Conservation (phyloP, 805 yeast genomes). For the Cyberlindnera petersonii region DNA sequence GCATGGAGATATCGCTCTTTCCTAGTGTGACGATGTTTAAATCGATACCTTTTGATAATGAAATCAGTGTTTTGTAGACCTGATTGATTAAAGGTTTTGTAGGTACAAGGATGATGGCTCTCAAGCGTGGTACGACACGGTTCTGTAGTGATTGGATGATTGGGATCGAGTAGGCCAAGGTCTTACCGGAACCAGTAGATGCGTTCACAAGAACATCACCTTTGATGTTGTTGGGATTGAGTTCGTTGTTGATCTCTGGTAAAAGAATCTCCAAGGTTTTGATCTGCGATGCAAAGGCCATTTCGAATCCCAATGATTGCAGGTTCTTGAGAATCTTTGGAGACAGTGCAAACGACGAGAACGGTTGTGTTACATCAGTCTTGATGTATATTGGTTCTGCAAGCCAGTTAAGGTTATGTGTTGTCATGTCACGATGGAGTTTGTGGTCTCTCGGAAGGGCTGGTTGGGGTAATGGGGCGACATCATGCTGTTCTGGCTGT, state of each 20-base stretch:
- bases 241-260: conserved; percentile 35
- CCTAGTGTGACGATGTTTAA: conserved; percentile 59
- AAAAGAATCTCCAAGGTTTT: conserved; percentile 56
- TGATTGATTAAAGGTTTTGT: conserved; percentile 85
- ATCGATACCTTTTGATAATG: conserved; percentile 62
- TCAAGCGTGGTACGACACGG: conserved; percentile 64
- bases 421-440: conserved; percentile 33
- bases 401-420: conserved; percentile 57
- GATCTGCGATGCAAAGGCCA: conserved; percentile 77
- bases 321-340: conserved; percentile 45
- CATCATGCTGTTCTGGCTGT: conserved; percentile 33
- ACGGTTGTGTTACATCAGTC: conserved; percentile 44
- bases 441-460: conserved; percentile 51
- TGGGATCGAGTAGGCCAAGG: conserved; percentile 84
- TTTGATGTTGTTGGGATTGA: conserved; percentile 28
- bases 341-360: conserved; percentile 44
- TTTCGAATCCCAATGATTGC: conserved; percentile 37
- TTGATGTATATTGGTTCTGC: conserved; percentile 56
- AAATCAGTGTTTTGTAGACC: conserved; percentile 61
- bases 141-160: conserved; percentile 61
- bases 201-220: conserved; percentile 90
- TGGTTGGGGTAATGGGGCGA: conserved; percentile 87
- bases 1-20: conserved; percentile 46
- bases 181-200: conserved; percentile 94
- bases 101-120: conserved; percentile 83